Conservation (phyloP, 2,329 filamentous ascomycete genomes). For the Ilyonectria robusta region DNA sequence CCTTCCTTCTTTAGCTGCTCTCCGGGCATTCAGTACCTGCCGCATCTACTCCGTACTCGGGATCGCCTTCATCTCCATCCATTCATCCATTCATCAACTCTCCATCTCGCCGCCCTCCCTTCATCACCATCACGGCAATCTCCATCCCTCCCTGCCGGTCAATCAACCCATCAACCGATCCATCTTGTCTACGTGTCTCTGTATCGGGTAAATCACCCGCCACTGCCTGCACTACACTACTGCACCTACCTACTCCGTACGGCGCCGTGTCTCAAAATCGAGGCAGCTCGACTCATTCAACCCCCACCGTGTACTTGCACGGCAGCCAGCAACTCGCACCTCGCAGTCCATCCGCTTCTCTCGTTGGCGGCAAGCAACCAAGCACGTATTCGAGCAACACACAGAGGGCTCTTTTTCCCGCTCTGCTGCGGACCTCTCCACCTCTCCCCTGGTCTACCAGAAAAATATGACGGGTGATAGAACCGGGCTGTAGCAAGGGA, state of each 20-base stretch:
- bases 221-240: neutral
- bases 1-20: neutral
- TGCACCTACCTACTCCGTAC: neutral
- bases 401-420: conserved; percentile 3
- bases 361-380: conserved; percentile 1
- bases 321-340: neutral
- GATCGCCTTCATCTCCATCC: neutral
- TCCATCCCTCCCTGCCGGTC: neutral
- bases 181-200: neutral
- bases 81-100: neutral
- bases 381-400: neutral
- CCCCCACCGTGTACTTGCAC: neutral
- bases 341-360: neutral
- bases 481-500: conserved; percentile 25
- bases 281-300: neutral
- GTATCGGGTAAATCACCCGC: conserved; percentile 4
- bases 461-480: conserved; percentile 36
- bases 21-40: neutral
- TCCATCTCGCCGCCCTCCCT: neutral
- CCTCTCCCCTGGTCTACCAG: conserved; percentile 19
- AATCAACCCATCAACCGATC: neutral
- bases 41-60: neutral
- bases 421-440: conserved; percentile 17
- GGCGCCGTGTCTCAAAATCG: conserved; percentile 9
- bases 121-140: neutral